Evolutionary conservation across 1,139 yeast species (phyloP).

Genomic region (Saccharomyces uvarum): DNA sequence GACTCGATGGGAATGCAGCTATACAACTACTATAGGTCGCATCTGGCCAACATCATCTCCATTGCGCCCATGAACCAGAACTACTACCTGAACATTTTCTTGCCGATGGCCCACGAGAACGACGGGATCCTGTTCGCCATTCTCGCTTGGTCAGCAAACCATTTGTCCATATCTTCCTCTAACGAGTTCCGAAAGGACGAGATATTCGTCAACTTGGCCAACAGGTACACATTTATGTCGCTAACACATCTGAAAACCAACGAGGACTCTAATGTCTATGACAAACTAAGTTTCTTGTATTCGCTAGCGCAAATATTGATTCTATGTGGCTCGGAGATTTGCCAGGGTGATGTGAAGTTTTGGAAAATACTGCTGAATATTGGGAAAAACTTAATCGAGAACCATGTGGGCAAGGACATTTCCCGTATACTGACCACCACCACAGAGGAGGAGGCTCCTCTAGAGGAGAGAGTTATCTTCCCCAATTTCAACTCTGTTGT

Average conservation of each 20-base stretch:
- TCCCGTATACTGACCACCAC: conserved; percentile 33
- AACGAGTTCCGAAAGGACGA: conserved; percentile 44
- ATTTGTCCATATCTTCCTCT: conserved; percentile 30
- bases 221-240: conserved; percentile 17
- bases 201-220: conserved; percentile 32
- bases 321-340: conserved; percentile 64
- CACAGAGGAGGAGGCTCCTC: conserved; percentile 9
- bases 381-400: conserved; percentile 51
- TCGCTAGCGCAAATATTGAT: conserved; percentile 55
- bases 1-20: conserved; percentile 43
- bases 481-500: conserved; percentile 21
- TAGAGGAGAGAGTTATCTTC: conserved; percentile 39
- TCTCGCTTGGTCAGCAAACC: conserved; percentile 65
- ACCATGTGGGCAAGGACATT: conserved; percentile 47
- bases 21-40: conserved; percentile 60
- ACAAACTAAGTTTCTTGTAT: conserved; percentile 9
- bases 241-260: conserved; percentile 11
- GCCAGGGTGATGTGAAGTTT: conserved; percentile 64
- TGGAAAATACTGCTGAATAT: conserved; percentile 58
- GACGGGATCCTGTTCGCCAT: conserved; percentile 61
- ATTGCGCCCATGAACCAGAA: conserved; percentile 62
- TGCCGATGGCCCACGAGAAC: conserved; percentile 69
- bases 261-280: neutral
- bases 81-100: conserved; percentile 62
- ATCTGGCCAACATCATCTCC: conserved; percentile 50